Evolutionary conservation across 2,329 filamentous ascomycete genomes (phyloP), one percentile per base, ranked within the genome.

Genomic region (Colletotrichum eleusines): DNA sequence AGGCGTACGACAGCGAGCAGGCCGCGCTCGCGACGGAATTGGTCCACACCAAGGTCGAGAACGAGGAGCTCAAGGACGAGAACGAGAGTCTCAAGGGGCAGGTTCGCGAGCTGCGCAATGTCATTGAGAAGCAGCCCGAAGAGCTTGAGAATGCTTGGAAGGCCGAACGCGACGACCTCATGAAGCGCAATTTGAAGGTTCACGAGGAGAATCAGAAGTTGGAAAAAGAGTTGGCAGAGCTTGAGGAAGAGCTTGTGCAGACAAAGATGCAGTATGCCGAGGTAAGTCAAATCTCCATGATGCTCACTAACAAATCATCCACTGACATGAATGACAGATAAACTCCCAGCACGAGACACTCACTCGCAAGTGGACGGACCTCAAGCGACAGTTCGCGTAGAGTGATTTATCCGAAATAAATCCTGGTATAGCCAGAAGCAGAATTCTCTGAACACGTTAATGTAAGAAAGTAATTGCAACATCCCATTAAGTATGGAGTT

Each of bases 201-300:
- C 95, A 98, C 77, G 94, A 97, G 76, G 94, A 97, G 83, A 99
- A 98, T 77, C 88, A 92, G 71, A 89, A 87, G 69, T 84, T 99
- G 75, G 95, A 98, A 81, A 95, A 97, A 78, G 93, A 96, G 77
- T 88, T 97, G 87, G 87, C 89, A 6, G 94, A 98, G 75, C 93
- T 98, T 85, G 96, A 98, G 84, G 93, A 95, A 81, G 91, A 94
- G 80, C 84, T 99, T 74, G 95, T 99, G 73, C 90, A 92, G 78
- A 96, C 94, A 1, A 99, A 99, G 87, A 92, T 99, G 93, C 89
- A 90, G 77, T 94, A 95, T 84, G 96, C 96, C 65, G 94, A 98
- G 91, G 95, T 97, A 87, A 85, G 91, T 85, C 62, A n/a, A 62
- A 54, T 20, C 51, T 57, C n/a, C 42, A 44, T 50, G 46, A 9